phyloP scores from a whole-genome alignment of 441 rosid species.

The Capsella rubella region DNA sequence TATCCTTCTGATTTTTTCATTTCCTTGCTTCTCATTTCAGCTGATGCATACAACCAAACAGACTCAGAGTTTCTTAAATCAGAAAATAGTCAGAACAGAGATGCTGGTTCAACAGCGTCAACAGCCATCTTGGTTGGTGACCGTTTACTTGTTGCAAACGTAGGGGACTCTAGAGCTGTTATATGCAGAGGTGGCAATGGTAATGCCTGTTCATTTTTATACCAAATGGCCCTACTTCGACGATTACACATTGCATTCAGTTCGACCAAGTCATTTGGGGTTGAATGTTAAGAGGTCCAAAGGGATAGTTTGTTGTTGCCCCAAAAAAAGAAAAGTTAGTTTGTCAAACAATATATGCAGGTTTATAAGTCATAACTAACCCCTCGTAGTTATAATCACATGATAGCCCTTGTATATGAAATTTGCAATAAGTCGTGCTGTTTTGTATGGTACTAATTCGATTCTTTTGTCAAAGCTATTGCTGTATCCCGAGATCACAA shows the following conservation, averaged over 20 bases:
- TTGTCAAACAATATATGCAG: neutral
- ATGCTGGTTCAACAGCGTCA: slow-evolving; percentile 99
- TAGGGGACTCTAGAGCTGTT: slow-evolving; percentile 98
- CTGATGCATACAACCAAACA: slow-evolving; percentile 91
- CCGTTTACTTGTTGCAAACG: slow-evolving; percentile 97
- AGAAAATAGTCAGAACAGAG: slow-evolving; percentile 87
- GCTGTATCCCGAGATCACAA: slow-evolving; percentile 99
- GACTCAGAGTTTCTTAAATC: slow-evolving; percentile 92
- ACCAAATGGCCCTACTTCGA: neutral
- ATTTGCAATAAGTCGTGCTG: neutral
- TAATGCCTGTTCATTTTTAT: slow-evolving; percentile 44
- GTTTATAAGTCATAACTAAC: neutral
- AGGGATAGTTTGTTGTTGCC: neutral
- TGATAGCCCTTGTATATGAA: neutral
- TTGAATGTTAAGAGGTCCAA: neutral
- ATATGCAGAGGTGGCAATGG: slow-evolving; percentile 96
- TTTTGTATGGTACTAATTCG: slow-evolving; percentile 6
- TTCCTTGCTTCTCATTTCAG: slow-evolving; percentile 52
- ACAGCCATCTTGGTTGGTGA: slow-evolving; percentile 96
- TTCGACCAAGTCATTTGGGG: neutral
- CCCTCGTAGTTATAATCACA: neutral
- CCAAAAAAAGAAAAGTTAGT: neutral
- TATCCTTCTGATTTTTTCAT: slow-evolving; percentile 32
- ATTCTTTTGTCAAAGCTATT: slow-evolving; percentile 59
- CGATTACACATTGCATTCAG: slow-evolving; percentile 11